Evolutionary conservation across 192 early-diverging fungal genomes (phyloP), one percentile per base, ranked within the genome.

Genomic region (Coemansia sp.): DNA sequence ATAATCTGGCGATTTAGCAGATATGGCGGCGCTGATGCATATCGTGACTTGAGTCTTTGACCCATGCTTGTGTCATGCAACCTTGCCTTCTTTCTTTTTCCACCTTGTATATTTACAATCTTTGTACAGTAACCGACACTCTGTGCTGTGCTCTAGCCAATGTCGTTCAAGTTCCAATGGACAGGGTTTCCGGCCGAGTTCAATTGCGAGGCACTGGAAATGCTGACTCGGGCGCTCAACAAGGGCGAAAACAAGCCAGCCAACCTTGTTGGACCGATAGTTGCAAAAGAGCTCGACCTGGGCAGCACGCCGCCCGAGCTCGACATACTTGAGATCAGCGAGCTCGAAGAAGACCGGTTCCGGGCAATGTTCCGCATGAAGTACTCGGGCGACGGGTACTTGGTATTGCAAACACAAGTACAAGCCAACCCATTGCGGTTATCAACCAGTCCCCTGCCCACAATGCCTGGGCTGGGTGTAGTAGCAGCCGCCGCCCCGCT

Each of bases 151-250:
- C 31, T 35, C 31, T 35, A 35, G 31, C 31, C 5, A 48, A 96
- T 96, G 94, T 87, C 91, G 22, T 99, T 99, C 84, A 93, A 90
- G 71, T 93, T 99, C 80, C 94, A 93, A 74, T 99, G 97, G 97
- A 92, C 93, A 14, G 75, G 85, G 22, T 98, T 99, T 78, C 88
- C 87, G 67, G 73, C 82, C 35, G 90, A 91, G 59, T 97, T 99
- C 71, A 89, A 93, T 56, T 85, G 90, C 17, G 87, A 93, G 69
- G 95, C 96, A 21, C 86, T 89, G 69, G 79, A 85, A 31, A 89
- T 94, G 75, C 85, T 99, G 21, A 91, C 93, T 35, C 85, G 85
- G 16, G 96, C 97, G 16, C 86, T 99, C 26, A 98, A 98, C 83
- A 94, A 94, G 65, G 79, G 79, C 45, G 93, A 91, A 29, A 91